Evolutionary conservation across 164 flowering plant species (phyloP), one percentile per base, ranked within the genome.

Genomic region (Macadamia tetraphylla): DNA sequence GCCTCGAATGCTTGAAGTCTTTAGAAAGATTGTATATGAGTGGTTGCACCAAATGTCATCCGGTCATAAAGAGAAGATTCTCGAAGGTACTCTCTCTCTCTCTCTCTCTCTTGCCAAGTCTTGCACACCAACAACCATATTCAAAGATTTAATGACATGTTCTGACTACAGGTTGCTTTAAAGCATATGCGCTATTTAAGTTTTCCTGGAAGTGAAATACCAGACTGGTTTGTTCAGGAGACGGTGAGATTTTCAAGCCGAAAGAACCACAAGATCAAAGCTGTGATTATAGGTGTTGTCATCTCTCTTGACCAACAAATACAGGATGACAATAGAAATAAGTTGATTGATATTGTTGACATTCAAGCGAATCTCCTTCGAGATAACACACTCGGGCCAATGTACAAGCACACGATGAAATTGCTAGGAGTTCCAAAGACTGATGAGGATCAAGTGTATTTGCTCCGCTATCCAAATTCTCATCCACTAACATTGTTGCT

Each of bases 1-100:
- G 86, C n/a, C 72, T 81, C 46, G 79, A 81, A 65, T 67, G 56
- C 80, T 76, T 83, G 80, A 81, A 71, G 65, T 77, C 84, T 17
- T 72, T 83, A 75, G 70, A 58, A 67, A 58, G 75, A 60, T 65
- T 83, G 62, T 76, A 68, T 63, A 52, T 78, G 80, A 69, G 70
- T 72, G 76, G 81, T 43, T 81, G 84, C 70, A 70, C 35, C n/a
- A 60, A 63, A 29, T 71, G 78, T 56, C 60, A 58, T 62, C 62
- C 76, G 18, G 65, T 60, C 1, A 51, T 72, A 44, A 81, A 68
- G 61, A 60, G 66, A 59, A 73, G 71, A 70, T 72, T 78, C 40
- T 23, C 42, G 15, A 78, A 73, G 81, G 79, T 75, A 5, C 29
- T 64, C 46, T 53, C 64, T 57, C 60, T 55, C 71, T 67, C 71